Evolutionary conservation across 163 green algal species (phyloP).

Genomic region (Volvox carteri): DNA sequence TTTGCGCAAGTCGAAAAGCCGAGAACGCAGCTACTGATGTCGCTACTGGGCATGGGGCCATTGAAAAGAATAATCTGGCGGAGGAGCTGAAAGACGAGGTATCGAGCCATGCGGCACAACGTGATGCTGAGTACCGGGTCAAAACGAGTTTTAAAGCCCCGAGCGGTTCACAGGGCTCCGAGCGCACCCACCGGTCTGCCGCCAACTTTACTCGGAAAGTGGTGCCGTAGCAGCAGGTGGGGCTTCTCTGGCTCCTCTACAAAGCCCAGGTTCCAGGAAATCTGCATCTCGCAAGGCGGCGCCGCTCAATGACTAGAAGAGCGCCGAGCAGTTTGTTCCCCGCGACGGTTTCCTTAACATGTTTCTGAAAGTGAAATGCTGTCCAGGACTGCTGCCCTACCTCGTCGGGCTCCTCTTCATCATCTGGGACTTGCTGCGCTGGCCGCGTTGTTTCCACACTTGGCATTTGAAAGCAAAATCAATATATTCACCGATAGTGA

Average conservation of each 20-base stretch:
- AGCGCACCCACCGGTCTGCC: slow-evolving; percentile 74
- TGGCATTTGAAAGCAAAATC: neutral
- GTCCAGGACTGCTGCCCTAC: too few relatives aligned
- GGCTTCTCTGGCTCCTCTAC: slow-evolving; percentile 66
- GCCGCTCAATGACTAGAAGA: neutral
- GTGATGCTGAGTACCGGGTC: too few relatives aligned
- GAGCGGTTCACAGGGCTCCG: neutral
- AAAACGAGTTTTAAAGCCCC: too few relatives aligned
- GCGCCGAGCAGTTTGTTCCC: neutral
- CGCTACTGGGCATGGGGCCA: too few relatives aligned
- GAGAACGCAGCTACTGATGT: too few relatives aligned
- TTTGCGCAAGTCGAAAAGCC: too few relatives aligned
- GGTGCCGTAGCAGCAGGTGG: slow-evolving; percentile 78
- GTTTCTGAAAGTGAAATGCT: neutral
- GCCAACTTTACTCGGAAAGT: slow-evolving; percentile 89
- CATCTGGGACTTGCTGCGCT: neutral
- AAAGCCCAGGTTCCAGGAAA: slow-evolving; percentile 75
- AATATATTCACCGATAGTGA: too few relatives aligned
- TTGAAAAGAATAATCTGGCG: too few relatives aligned
- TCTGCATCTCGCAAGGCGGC: slow-evolving; percentile 34
- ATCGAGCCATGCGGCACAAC: too few relatives aligned
- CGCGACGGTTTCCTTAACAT: neutral
- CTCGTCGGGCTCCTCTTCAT: slow-evolving; percentile 55
- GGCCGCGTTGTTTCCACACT: slow-evolving; percentile 10
- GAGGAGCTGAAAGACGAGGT: too few relatives aligned